Conservation (phyloP, 225 moss, liverwort and hornwort genomes). For the Climacium dendroides region DNA sequence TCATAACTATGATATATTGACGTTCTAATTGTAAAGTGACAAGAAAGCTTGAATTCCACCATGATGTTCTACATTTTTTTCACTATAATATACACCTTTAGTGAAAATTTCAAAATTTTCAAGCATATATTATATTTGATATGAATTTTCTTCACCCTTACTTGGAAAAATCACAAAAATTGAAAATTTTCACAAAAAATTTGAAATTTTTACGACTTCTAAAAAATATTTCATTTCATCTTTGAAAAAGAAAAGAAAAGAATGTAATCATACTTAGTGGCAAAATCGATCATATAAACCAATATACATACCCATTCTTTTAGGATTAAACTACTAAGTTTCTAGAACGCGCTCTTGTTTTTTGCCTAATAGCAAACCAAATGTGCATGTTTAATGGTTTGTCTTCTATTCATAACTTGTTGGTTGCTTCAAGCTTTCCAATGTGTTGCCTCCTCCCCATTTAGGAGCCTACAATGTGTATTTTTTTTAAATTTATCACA, state of each 20-base stretch:
- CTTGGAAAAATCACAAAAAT: neutral
- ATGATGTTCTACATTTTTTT: too few species aligned
- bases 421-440: neutral
- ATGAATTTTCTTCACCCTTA: too few species aligned
- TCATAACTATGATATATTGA: neutral
- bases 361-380: neutral
- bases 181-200: neutral
- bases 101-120: too few species aligned
- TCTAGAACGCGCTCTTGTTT: rapidly evolving
- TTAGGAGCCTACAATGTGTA: rapidly evolving
- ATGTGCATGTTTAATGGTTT: neutral
- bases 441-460: neutral
- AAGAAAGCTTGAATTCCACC: neutral
- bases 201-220: too few species aligned
- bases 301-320: rapidly evolving
- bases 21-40: rapidly evolving
- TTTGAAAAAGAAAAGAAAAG: too few species aligned
- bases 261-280: neutral
- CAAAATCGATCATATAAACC: neutral
- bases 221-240: neutral
- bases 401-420: neutral
- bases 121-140: too few species aligned
- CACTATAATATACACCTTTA: too few species aligned
- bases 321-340: neutral
- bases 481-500: neutral